A percentile compares a stretch with the other conserved stretches of the same genome.
phyloP scores from a whole-genome alignment of 371 early-diverging fungal species.

The Mortierella sp. region DNA sequence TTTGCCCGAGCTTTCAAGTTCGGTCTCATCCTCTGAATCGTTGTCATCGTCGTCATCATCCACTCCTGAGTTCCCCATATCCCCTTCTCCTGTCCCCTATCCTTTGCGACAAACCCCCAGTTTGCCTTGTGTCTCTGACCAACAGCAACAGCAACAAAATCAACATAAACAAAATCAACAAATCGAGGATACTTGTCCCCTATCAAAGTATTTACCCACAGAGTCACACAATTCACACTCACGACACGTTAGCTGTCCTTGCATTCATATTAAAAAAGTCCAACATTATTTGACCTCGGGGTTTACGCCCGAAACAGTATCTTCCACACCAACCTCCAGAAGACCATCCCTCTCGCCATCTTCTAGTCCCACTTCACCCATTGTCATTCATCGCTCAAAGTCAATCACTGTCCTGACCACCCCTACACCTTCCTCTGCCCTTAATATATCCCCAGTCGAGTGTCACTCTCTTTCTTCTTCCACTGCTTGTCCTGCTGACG shows the following conservation, averaged over 20 bases:
- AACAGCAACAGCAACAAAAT: background rate
- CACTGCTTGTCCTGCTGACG: conserved; percentile 37
- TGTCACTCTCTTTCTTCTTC: conserved; percentile 45
- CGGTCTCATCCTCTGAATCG: conserved; percentile 8
- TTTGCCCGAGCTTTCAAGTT: conserved; percentile 4
- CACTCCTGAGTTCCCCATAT: conserved; percentile 3
- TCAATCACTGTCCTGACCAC: conserved; percentile 33
- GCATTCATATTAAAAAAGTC: background rate
- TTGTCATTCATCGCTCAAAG: conserved; percentile 31
- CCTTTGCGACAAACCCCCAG: background rate
- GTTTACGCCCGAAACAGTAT: conserved; percentile 7
- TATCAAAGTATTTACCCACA: background rate
- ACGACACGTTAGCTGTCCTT: conserved; percentile 22
- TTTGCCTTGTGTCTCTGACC: background rate
- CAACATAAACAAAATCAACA: conserved; percentile 1
- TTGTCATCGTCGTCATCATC: background rate
- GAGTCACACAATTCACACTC: conserved; percentile 19
- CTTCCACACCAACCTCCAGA: conserved; percentile 1
- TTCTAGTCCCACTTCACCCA: conserved; percentile 13
- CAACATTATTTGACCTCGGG: conserved; percentile 1
- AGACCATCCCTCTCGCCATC: conserved; percentile 2
- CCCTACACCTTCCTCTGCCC: conserved; percentile 29
- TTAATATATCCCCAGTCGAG: conserved; percentile 54
- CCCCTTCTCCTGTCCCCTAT: conserved; percentile 15
- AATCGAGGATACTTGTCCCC: background rate